Conservation (phyloP, 2,329 filamentous ascomycete genomes). For the Metarhizium brunneum region DNA sequence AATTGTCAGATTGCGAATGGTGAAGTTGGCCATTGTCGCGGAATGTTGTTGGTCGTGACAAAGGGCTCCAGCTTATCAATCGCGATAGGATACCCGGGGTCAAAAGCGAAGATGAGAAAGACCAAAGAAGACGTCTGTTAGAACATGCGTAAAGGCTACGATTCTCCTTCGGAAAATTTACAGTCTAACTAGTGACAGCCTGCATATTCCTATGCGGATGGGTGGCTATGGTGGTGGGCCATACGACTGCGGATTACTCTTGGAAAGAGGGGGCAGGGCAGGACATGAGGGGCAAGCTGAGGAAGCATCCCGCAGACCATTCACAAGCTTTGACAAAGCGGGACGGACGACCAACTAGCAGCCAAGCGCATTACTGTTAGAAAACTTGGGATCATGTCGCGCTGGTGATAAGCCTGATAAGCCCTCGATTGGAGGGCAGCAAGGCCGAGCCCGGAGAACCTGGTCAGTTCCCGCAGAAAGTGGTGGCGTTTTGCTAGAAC, state of each 20-base stretch:
- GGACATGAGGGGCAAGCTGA: neutral
- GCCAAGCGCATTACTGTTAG: neutral
- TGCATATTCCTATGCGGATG: neutral
- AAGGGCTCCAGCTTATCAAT: neutral
- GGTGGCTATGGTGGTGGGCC: neutral
- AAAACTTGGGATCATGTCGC: no score
- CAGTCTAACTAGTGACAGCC: neutral
- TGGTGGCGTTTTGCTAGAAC: no score
- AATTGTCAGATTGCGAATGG: constrained; percentile 73
- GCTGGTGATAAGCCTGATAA: neutral
- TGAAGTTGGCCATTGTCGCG: constrained; percentile 44
- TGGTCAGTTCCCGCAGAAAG: no score
- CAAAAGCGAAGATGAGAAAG: neutral
- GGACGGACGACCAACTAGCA: neutral
- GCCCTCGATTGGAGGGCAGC: neutral
- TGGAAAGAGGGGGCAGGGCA: neutral
- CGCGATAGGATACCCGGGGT: neutral
- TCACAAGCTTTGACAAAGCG: neutral
- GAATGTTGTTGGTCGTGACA: neutral
- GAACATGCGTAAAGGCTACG: neutral
- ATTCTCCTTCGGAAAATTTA: neutral
- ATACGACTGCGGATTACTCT: neutral
- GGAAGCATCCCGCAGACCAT: neutral
- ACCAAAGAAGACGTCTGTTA: neutral
- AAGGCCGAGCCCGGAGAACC: neutral